A percentile compares a stretch with the other conserved stretches of the same genome.
Conservation (phyloP, 768 basidiomycete species). For the Suillus discolor region DNA sequence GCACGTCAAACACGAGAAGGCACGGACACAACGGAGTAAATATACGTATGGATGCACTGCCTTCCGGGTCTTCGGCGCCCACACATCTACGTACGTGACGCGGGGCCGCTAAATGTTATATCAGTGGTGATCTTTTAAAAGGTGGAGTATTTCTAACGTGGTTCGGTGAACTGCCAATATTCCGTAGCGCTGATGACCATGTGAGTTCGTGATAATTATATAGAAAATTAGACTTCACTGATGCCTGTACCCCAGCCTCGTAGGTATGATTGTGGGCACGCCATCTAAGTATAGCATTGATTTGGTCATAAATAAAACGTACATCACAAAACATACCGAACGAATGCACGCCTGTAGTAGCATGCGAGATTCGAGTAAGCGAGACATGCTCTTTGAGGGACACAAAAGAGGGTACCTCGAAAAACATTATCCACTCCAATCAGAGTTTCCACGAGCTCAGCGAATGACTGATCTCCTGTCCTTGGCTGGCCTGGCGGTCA, state of each 20-base stretch:
- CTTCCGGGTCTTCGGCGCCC: constrained; percentile 48
- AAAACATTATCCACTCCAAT: constrained; percentile 43
- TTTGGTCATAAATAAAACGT: background rate
- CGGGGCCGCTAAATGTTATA: constrained; percentile 23
- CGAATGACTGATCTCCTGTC: constrained; percentile 44
- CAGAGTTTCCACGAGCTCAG: constrained; percentile 39
- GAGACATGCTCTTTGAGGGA: background rate
- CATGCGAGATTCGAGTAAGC: constrained; percentile 7
- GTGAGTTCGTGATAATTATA: constrained; percentile 16
- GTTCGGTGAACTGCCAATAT: constrained; percentile 54
- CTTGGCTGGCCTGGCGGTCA: constrained; percentile 51
- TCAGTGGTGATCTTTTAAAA: background rate
- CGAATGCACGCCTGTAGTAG: constrained; percentile 42
- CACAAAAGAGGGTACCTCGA: constrained; percentile 35
- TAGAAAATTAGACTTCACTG: constrained; percentile 29
- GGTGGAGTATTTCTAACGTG: constrained; percentile 25
- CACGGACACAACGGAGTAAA: background rate
- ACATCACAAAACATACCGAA: constrained; percentile 32
- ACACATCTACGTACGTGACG: constrained; percentile 43
- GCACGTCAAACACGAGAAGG: constrained; percentile 1
- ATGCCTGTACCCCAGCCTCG: constrained; percentile 48
- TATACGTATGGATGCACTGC: constrained; percentile 51
- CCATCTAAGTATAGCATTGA: constrained; percentile 40
- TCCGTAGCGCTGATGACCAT: constrained; percentile 32
- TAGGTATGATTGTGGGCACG: constrained; percentile 52